These are phyloP conservation scores for Pelargonium cotyledonis DNA, from an alignment of 441 rosid genomes.

Conservation along the genomic window DNA sequence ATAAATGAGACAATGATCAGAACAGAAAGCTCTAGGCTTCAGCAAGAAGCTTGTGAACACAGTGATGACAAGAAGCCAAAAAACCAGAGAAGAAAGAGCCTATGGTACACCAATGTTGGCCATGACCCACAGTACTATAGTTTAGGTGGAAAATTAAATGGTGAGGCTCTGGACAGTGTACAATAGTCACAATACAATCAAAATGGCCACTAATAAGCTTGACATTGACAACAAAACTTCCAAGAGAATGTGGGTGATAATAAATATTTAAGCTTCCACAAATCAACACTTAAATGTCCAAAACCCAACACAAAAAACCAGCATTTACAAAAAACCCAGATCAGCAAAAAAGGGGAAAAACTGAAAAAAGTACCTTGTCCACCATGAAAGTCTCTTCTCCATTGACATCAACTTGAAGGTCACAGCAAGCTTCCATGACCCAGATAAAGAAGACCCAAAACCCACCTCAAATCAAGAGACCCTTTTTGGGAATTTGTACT, in stretches of 20 bases:
- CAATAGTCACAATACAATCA: conserved; percentile 6
- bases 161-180: not conserved
- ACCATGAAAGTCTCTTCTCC: conserved; percentile 78
- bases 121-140: conserved; percentile 31
- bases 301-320: not conserved
- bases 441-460: conserved; percentile 22
- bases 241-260: conserved; percentile 14
- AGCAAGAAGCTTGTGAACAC: not conserved
- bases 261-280: conserved; percentile 8
- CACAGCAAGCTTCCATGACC: conserved; percentile 72
- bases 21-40: conserved; percentile 15
- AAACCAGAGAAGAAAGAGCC: conserved; percentile 20
- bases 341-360: not conserved
- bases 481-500: conserved; percentile 18
- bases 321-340: not conserved
- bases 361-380: conserved; percentile 45
- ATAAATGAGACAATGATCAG: conserved; percentile 28
- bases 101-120: not conserved
- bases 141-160: conserved; percentile 32
- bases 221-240: conserved; percentile 7
- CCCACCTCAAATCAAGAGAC: conserved; percentile 35
- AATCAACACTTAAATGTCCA: not conserved
- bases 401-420: conserved; percentile 88
- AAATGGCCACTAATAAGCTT: not conserved
- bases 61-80: conserved; percentile 20